phyloP scores from a whole-genome alignment of 1,284 basidiomycete species.

The Trichosporon coremiiforme region DNA sequence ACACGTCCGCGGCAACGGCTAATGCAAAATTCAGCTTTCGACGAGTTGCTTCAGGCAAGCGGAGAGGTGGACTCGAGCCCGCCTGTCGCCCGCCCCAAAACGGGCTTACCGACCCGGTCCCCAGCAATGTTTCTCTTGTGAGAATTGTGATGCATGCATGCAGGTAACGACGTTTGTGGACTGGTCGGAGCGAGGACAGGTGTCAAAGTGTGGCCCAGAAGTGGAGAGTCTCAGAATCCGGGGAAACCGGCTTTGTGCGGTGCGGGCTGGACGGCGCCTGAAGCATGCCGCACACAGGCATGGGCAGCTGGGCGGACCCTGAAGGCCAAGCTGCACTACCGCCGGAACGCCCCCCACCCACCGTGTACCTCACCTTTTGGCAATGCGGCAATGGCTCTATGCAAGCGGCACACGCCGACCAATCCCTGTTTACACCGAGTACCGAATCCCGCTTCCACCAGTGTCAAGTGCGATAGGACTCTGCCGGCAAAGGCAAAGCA shows the following conservation, averaged over 20 bases:
- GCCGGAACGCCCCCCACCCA: constrained; percentile 1
- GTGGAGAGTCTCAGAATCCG: not conserved
- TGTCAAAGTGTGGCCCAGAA: too few relatives aligned
- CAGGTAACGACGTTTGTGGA: too few relatives aligned
- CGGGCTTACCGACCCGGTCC: too few relatives aligned
- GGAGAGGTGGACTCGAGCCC: too few relatives aligned
- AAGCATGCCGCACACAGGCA: constrained; percentile 2
- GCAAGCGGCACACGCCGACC: constrained; percentile 1
- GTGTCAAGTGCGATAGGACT: not conserved
- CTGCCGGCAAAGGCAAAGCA: not conserved
- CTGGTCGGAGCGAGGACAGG: too few relatives aligned
- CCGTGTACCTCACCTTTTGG: not conserved
- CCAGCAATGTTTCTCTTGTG: too few relatives aligned
- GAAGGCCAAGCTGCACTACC: not conserved
- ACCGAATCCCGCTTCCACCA: constrained; percentile 2
- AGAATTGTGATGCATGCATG: too few relatives aligned
- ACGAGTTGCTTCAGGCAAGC: too few relatives aligned
- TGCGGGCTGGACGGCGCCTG: not conserved
- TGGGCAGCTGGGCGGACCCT: constrained; percentile 1
- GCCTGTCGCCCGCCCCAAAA: too few relatives aligned
- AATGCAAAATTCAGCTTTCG: too few relatives aligned
- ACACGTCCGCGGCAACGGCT: too few relatives aligned
- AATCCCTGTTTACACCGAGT: constrained; percentile 7
- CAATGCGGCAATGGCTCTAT: not conserved
- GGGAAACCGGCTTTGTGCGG: constrained; percentile 6